These are phyloP conservation scores for Paspalum notatum DNA, from an alignment of 176 grass and related monocot species.

Conservation along the genomic window DNA sequence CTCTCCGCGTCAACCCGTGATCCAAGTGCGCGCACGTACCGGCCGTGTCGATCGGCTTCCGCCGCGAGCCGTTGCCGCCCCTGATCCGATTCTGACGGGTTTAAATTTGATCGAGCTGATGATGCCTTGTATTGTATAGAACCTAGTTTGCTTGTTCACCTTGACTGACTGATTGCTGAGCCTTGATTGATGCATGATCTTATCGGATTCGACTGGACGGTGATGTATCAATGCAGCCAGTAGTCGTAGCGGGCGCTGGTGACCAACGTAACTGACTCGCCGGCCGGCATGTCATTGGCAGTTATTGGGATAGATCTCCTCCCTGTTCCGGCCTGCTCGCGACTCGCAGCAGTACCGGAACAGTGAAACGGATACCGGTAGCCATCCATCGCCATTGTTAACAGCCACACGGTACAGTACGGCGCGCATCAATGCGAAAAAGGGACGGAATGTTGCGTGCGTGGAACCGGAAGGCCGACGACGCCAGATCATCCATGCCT, in stretches of 20 bases:
- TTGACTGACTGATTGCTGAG: too few species aligned
- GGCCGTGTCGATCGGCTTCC: not conserved
- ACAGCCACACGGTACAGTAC: not conserved
- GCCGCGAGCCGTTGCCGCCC: not conserved
- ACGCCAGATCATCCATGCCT: too few species aligned
- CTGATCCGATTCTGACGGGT: not conserved
- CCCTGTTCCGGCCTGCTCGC: conserved; percentile 24
- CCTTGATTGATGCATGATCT: too few species aligned
- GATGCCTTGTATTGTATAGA: too few species aligned
- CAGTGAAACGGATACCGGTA: conserved; percentile 29
- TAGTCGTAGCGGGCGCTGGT: too few species aligned
- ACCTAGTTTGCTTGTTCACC: too few species aligned
- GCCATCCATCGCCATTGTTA: not conserved
- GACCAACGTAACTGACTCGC: too few species aligned
- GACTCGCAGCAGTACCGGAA: not conserved
- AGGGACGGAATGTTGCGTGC: conserved; percentile 4
- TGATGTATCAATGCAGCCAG: too few species aligned
- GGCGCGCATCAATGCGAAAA: not conserved
- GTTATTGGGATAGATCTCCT: too few species aligned
- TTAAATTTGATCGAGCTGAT: too few species aligned
- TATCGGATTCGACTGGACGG: too few species aligned
- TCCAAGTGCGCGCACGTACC: not conserved
- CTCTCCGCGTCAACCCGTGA: not conserved
- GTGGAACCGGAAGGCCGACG: not conserved
- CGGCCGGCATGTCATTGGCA: too few species aligned